Conservation (phyloP, 2,329 filamentous ascomycete species). For the Plenodomus biglobosus region DNA sequence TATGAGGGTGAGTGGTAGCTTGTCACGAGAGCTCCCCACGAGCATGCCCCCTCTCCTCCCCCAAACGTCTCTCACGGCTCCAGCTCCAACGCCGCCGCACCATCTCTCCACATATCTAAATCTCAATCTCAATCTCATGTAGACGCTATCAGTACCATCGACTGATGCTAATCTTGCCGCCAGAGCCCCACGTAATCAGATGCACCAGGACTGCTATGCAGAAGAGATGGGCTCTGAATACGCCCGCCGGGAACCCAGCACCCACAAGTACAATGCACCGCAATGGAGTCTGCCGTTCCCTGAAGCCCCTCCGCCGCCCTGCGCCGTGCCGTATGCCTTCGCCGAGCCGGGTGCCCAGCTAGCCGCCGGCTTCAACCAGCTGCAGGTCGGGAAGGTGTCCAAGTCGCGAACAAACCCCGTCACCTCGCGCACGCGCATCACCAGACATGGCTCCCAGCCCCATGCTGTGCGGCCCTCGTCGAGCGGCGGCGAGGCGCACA, state of each 20-base stretch:
- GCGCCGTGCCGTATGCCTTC: conserved; percentile 30
- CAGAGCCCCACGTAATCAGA: conserved; percentile 23
- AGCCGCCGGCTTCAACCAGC: conserved; percentile 25
- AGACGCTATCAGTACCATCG: conserved; percentile 1
- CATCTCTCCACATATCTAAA: no score
- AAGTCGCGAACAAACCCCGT: conserved; percentile 41
- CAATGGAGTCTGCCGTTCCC: conserved; percentile 27
- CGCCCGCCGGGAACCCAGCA: conserved; percentile 37
- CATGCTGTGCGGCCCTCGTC: conserved; percentile 35
- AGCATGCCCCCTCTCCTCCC: conserved; percentile 6
- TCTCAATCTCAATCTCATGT: conserved; percentile 1
- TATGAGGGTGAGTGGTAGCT: conserved; percentile 43
- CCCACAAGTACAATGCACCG: conserved; percentile 31
- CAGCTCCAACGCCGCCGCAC: no score
- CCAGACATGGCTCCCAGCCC: conserved; percentile 42
- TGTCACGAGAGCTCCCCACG: conserved; percentile 23
- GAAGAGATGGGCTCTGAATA: conserved; percentile 44
- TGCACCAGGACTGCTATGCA: conserved; percentile 36
- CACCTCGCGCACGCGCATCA: conserved; percentile 37
- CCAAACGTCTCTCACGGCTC: no score
- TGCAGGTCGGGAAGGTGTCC: conserved; percentile 30
- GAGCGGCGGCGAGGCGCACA: conserved; percentile 34
- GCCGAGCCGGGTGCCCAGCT: conserved; percentile 29
- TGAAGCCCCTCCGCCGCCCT: conserved; percentile 26
- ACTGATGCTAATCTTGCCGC: conserved; percentile 38